Conservation (phyloP, 163 green algal genomes). For the Scenedesmus sp. region DNA sequence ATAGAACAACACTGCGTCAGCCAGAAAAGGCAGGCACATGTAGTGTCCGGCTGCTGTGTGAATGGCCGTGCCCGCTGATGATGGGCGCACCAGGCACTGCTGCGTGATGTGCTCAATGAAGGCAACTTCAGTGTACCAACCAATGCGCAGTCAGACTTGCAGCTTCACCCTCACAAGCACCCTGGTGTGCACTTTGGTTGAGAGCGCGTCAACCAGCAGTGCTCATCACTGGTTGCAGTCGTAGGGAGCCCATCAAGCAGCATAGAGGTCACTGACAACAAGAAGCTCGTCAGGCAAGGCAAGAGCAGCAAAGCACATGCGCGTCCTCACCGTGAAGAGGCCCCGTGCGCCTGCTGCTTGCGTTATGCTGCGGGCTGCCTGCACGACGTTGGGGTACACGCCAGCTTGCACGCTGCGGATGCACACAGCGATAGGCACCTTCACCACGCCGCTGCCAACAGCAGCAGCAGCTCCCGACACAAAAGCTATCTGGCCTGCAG, state of each 20-base stretch:
- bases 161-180: too few species aligned
- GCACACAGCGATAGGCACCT: conserved; percentile 94
- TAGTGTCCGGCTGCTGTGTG: too few species aligned
- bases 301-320: background rate
- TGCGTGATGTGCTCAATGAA: too few species aligned
- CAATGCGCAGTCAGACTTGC: too few species aligned
- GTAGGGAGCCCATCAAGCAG: background rate
- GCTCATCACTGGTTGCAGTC: background rate
- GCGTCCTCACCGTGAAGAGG: conserved; percentile 80
- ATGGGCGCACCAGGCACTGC: too few species aligned
- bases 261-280: too few species aligned
- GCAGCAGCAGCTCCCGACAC: conserved; percentile 83
- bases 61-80: too few species aligned
- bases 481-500: conserved; percentile 81
- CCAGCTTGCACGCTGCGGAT: conserved; percentile 90
- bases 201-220: background rate
- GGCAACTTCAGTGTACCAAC: too few species aligned
- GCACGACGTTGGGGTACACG: conserved; percentile 88
- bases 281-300: too few species aligned
- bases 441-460: conserved; percentile 89
- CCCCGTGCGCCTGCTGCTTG: conserved; percentile 73
- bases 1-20: too few species aligned
- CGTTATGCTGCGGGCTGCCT: conserved; percentile 79
- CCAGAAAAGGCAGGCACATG: too few species aligned
- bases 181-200: background rate